phyloP scores from a whole-genome alignment of 148 eudicot genomes.

The Mesembryanthemum crystallinum region DNA sequence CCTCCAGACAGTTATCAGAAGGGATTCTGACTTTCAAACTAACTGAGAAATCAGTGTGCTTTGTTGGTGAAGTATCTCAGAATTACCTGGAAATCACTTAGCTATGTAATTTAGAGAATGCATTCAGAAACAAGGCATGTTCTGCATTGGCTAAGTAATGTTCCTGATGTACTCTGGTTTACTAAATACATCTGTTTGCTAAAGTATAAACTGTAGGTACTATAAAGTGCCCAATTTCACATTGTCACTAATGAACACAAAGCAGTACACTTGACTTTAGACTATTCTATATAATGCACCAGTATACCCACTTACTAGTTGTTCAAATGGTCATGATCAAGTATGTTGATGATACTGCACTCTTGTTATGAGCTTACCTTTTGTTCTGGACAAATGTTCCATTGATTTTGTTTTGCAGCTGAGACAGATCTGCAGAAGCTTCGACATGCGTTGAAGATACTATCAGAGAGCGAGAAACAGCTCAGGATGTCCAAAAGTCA shows the following conservation, averaged over 20 bases:
- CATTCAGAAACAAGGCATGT: background rate
- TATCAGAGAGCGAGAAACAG: conserved; percentile 90
- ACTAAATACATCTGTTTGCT: background rate
- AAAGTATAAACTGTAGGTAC: background rate
- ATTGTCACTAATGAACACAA: background rate
- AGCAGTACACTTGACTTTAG: background rate
- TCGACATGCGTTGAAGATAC: conserved; percentile 67
- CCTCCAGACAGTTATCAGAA: background rate
- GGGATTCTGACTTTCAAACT: background rate
- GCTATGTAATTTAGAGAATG: background rate
- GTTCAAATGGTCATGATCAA: background rate
- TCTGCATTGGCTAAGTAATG: background rate
- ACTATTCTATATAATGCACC: background rate
- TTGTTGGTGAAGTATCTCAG: background rate
- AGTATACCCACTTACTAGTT: background rate
- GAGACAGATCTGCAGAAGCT: conserved; percentile 84
- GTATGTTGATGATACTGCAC: background rate
- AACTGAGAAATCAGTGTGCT: background rate
- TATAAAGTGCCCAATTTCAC: background rate
- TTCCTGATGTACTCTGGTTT: background rate
- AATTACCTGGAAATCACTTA: background rate
- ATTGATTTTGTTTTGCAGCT: conserved; percentile 40
- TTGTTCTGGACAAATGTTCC: conserved; percentile 6
- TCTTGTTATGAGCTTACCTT: background rate
- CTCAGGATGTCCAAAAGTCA: conserved; percentile 75